Evolutionary conservation across 2,329 filamentous ascomycete genomes (phyloP).

Genomic region (Phoma herbarum): DNA sequence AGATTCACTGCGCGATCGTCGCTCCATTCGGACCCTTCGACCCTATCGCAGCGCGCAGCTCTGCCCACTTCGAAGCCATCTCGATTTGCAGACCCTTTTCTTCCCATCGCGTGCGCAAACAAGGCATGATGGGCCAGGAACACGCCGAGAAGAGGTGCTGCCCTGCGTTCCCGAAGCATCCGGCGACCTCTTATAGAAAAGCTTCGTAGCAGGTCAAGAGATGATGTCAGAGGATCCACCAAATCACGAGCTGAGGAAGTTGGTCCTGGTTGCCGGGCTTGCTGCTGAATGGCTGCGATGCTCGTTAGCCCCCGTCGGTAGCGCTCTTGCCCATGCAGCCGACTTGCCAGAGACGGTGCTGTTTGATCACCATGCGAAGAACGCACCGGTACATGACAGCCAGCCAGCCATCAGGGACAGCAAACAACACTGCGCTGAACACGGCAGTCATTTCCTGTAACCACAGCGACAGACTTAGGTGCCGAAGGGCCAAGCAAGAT

Average conservation of each 20-base stretch:
- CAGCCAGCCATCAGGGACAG: slow-evolving; percentile 1
- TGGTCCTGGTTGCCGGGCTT: slow-evolving; percentile 3
- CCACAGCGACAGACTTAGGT: slow-evolving; percentile 2
- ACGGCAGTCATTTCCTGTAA: slow-evolving; percentile 14
- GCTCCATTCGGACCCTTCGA: slow-evolving; percentile 11
- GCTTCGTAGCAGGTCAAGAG: slow-evolving; percentile 1
- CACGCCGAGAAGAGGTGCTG: slow-evolving; percentile 16
- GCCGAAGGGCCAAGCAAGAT: background rate
- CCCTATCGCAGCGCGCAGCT: background rate
- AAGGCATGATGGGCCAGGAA: slow-evolving; percentile 16
- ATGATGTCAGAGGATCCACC: slow-evolving; percentile 15
- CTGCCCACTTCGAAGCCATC: slow-evolving; percentile 13
- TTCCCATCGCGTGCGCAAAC: slow-evolving; percentile 8
- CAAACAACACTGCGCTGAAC: slow-evolving; percentile 4
- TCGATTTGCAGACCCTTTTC: slow-evolving; percentile 11
- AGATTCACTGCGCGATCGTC: slow-evolving; percentile 26
- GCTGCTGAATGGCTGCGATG: slow-evolving; percentile 1
- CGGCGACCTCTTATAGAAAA: slow-evolving; percentile 3
- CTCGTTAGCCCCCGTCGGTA: slow-evolving; percentile 1
- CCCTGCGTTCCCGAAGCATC: slow-evolving; percentile 13
- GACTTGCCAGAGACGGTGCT: background rate
- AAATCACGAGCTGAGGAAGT: slow-evolving; percentile 7
- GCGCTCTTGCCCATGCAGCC: slow-evolving; percentile 1
- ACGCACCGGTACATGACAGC: slow-evolving; percentile 6
- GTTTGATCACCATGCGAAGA: slow-evolving; percentile 3